Base-by-base conservation (phyloP, 2,329 filamentous ascomycete species). In the Fusarium domesticum region DNA sequence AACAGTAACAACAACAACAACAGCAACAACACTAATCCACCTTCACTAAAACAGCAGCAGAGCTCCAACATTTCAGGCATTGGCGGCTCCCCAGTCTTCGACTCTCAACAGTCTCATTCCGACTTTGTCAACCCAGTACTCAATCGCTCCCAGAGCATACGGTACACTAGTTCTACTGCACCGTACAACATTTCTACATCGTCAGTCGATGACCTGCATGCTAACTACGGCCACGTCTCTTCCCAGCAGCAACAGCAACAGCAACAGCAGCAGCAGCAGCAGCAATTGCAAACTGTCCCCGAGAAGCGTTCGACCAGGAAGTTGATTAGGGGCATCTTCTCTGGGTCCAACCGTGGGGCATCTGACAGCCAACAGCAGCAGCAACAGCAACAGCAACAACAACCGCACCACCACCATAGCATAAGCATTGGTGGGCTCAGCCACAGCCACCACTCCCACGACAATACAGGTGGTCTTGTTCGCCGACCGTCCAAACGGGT, bases 401-500 rank as follows among this genome's bases (percentile, higher is more conserved):
- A 28, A 28, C 23, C 10, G 41, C 58, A 64, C 41, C 57, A 59
- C 46, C 61, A 55, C 50, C 63, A 59, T 33, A 59, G 42, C 58
- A 59, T 45, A 53, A 59, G 47, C 62, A 62, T 36, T 28, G 23
- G 23, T 28, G 23, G 23, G 14, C 23, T 11, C 51, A 54, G 43
- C 58, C 63, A 50, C 57, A 48, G 42, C 35, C 49, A 54, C 28
- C 53, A 50, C 35, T 61, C 68, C 41, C 75, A 78, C 70, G 74
- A 77, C 59, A 76, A 74, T 58, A 70, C 68, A 47, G 53, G 65
- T 37, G 72, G 72, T 39, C 64, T 81, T 37, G 70, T 65, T 53
- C 78, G 78, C 51, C 71, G 77, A 54, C 71, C 75, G 23, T 84
- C 81, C 35, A 82, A 80, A 68, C 72, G 78, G 58, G 67, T 76